Percentiles rank a stretch among this genome's conserved stretches.
Conservation (phyloP, 441 rosid species). For the Capsella rubella region DNA sequence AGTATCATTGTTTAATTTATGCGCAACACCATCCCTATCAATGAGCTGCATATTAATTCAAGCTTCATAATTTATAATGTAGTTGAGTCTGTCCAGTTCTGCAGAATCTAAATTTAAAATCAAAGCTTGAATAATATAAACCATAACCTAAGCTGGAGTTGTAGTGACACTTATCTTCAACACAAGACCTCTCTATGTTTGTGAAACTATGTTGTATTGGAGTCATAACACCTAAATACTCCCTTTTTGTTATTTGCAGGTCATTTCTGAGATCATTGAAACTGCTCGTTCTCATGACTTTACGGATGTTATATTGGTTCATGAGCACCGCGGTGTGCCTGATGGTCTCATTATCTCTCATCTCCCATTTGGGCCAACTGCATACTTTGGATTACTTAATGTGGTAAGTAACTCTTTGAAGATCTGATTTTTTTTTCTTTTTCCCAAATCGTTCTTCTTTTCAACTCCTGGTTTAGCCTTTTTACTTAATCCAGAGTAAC, state of each 20-base stretch:
- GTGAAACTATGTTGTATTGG: neutral
- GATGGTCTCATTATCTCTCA: constrained; percentile 86
- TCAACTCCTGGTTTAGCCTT: constrained; percentile 16
- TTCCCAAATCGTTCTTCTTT: constrained; percentile 13
- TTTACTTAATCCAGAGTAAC: constrained; percentile 22
- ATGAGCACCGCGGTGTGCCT: constrained; percentile 94
- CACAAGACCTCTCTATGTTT: neutral
- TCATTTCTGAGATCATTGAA: constrained; percentile 89
- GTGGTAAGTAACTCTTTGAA: constrained; percentile 67
- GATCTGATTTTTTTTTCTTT: neutral
- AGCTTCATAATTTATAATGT: neutral
- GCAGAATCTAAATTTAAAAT: neutral
- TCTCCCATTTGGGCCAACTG: constrained; percentile 96
- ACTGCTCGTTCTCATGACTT: constrained; percentile 87
- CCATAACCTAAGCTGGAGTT: constrained; percentile 5
- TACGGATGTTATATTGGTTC: constrained; percentile 90
- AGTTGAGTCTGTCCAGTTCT: constrained; percentile 7
- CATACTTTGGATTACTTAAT: constrained; percentile 84
- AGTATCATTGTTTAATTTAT: neutral
- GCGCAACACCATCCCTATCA: neutral
- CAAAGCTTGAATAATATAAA: neutral
- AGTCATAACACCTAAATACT: neutral
- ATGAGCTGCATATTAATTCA: neutral
- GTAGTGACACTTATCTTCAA: constrained; percentile 2
- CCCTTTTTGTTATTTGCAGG: constrained; percentile 53